Percentiles rank a stretch among this genome's conserved stretches.
phyloP scores from a whole-genome alignment of 2,329 filamentous ascomycete species.

The Ophiostoma australiae region DNA sequence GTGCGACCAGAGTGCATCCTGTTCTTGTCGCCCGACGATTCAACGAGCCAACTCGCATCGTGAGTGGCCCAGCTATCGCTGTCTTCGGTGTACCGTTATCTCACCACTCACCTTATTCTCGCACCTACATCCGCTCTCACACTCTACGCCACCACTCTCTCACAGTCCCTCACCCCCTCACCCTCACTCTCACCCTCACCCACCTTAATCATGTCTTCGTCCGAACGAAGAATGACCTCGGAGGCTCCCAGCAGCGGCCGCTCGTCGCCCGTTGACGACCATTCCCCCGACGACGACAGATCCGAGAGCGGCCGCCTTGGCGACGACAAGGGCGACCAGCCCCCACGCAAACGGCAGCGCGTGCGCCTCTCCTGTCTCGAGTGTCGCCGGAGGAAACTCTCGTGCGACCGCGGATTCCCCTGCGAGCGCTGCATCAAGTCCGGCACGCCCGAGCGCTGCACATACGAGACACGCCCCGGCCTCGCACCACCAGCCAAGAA shows the following conservation, averaged over 20 bases:
- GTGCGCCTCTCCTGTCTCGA: constrained; percentile 57
- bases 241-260: constrained; percentile 23
- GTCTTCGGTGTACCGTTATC: not conserved
- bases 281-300: constrained; percentile 13
- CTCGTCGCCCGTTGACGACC: constrained; percentile 22
- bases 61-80: not conserved
- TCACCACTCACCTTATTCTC: not conserved
- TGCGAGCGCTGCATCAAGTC: constrained; percentile 60
- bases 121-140: not conserved
- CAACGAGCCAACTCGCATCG: not conserved
- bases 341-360: constrained; percentile 53
- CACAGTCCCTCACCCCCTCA: not conserved
- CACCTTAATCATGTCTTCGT: constrained; percentile 13
- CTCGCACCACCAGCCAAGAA: constrained; percentile 41
- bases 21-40: not conserved
- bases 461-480: constrained; percentile 50
- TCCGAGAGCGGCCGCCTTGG: constrained; percentile 21
- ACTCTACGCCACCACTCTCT: not conserved
- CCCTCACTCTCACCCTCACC: not conserved
- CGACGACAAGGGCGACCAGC: constrained; percentile 25
- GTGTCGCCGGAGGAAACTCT: constrained; percentile 56
- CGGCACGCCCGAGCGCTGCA: constrained; percentile 55
- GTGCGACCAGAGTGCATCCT: not conserved
- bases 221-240: constrained; percentile 14
- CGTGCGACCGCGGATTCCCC: constrained; percentile 57